A percentile compares a stretch with the other conserved stretches of the same genome.
These are phyloP conservation scores for Mucor ambiguus DNA, from an alignment of 371 early-diverging fungal species.

Conservation along the genomic window DNA sequence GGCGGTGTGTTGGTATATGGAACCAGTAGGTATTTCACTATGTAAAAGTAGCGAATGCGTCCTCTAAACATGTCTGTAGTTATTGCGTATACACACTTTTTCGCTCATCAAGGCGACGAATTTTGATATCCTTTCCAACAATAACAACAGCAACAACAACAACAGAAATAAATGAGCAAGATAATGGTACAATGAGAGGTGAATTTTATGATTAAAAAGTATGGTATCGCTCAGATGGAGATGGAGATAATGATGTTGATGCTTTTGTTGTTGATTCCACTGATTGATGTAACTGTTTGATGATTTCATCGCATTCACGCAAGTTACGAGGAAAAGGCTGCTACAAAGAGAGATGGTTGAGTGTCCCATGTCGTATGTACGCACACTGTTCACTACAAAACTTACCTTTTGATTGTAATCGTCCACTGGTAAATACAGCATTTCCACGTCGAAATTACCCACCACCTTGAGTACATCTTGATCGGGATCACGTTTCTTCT, in stretches of 20 bases:
- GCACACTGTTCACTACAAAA: background rate
- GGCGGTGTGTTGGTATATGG: constrained; percentile 90
- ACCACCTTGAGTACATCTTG: constrained; percentile 37
- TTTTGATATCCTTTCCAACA: constrained; percentile 18
- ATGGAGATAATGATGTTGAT: background rate
- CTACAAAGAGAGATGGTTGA: background rate
- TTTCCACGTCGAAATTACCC: constrained; percentile 40
- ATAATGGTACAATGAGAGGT: background rate
- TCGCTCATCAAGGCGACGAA: constrained; percentile 48
- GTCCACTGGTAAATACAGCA: constrained; percentile 37
- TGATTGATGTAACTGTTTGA: constrained; percentile 8
- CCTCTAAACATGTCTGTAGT: constrained; percentile 24
- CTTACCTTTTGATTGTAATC: constrained; percentile 25
- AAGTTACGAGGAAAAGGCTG: constrained; percentile 22
- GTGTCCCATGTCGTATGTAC: background rate
- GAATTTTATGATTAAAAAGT: constrained; percentile 9
- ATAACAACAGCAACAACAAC: background rate
- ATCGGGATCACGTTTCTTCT: constrained; percentile 18
- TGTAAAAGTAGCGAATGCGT: no score
- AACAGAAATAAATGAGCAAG: background rate
- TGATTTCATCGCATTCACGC: constrained; percentile 15
- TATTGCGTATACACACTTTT: constrained; percentile 55
- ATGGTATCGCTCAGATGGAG: constrained; percentile 9
- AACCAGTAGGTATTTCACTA: constrained; percentile 69
- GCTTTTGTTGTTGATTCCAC: background rate